Conservation (phyloP, 768 basidiomycete species). For the Trametes coccinea region DNA sequence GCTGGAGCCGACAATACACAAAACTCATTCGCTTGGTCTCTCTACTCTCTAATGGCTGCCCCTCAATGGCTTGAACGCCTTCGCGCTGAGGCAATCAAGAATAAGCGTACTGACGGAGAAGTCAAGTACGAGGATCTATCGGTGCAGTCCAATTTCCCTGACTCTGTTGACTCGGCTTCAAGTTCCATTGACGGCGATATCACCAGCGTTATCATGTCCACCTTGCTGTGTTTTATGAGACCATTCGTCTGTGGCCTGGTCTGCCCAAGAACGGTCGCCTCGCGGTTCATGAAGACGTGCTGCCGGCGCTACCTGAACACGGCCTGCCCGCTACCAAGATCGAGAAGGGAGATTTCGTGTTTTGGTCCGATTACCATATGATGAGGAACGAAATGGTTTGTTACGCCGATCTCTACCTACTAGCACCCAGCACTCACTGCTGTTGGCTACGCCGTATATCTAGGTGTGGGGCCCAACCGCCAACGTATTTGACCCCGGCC, state of each 20-base stretch:
- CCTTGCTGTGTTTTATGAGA: conserved; percentile 21
- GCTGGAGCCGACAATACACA: conserved; percentile 22
- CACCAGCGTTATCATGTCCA: conserved; percentile 18
- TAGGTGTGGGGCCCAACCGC: background rate
- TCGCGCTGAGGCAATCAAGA: conserved; percentile 14
- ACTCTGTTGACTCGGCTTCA: background rate
- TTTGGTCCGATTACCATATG: conserved; percentile 9
- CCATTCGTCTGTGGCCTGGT: background rate
- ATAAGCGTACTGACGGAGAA: background rate
- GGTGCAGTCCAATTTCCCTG: background rate
- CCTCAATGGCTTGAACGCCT: conserved; percentile 19
- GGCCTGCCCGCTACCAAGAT: background rate
- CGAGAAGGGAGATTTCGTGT: conserved; percentile 5
- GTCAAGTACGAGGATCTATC: background rate
- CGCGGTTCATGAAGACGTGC: background rate
- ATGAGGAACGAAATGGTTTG: background rate
- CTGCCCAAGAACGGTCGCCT: background rate
- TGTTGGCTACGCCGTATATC: background rate
- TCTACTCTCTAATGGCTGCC: conserved; percentile 15
- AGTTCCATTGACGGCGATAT: background rate
- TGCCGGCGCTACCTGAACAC: background rate
- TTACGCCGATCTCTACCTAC: background rate
- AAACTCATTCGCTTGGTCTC: conserved; percentile 16
- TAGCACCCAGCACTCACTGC: no score
- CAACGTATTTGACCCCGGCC: background rate